These are phyloP conservation scores for Daldinia sp. DNA, from an alignment of 2,329 filamentous ascomycete genomes.

Conservation along the genomic window DNA sequence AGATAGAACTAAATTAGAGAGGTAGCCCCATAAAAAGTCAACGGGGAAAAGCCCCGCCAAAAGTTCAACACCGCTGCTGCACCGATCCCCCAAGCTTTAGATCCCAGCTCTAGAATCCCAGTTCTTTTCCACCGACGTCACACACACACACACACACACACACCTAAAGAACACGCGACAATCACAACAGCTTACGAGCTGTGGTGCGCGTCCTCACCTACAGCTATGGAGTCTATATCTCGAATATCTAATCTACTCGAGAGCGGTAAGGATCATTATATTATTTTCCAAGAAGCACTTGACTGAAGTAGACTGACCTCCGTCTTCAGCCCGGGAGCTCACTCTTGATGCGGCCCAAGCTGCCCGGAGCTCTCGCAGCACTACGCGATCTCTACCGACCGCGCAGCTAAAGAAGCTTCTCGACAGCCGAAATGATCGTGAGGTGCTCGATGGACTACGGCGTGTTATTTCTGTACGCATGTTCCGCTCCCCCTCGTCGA, in stretches of 20 bases:
- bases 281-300: background rate
- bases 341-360: slow-evolving; percentile 97
- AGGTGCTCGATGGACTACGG: slow-evolving; percentile 91
- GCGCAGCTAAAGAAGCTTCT: slow-evolving; percentile 93
- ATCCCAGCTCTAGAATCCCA: background rate
- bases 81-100: background rate
- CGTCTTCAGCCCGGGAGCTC: slow-evolving; percentile 83
- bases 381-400: slow-evolving; percentile 76
- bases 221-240: slow-evolving; percentile 91
- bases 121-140: slow-evolving; percentile 37
- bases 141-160: slow-evolving; percentile 23
- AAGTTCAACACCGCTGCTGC: slow-evolving; percentile 8
- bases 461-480: slow-evolving; percentile 84
- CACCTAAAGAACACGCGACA: slow-evolving; percentile 28
- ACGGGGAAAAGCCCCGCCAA: slow-evolving; percentile 25
- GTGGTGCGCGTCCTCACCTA: slow-evolving; percentile 38
- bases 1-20: background rate
- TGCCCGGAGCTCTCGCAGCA: slow-evolving; percentile 74
- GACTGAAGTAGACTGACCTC: background rate
- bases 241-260: slow-evolving; percentile 94
- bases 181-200: slow-evolving; percentile 47
- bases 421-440: slow-evolving; percentile 92
- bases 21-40: slow-evolving; percentile 19
- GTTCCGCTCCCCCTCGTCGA: background rate
- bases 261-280: slow-evolving; percentile 73